Base-by-base conservation (phyloP, 2,329 filamentous ascomycete species). In the Calonectria crousiana region DNA sequence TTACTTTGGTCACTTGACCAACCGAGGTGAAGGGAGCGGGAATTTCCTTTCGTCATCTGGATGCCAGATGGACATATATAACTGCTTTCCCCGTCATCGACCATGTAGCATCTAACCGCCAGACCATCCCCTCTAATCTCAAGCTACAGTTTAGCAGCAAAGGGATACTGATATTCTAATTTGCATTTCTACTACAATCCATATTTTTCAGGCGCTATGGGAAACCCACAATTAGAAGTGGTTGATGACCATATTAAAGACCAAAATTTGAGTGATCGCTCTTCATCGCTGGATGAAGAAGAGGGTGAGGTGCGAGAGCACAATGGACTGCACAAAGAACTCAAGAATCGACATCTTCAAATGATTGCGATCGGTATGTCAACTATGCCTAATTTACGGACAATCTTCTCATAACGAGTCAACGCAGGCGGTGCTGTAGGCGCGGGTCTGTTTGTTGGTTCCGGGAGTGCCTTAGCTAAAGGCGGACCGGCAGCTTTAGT, bases 331-430 rank as follows among this genome's bases (percentile, higher is more conserved):
- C 64, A 66, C 10, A 44, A 95, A 81, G 92, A 92, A 83, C 85
- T 97, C 78, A 96, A 96, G 85, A 92, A 92, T n/a, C 89, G 95
- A 69, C 96, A 98, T 87, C 83, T 98, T 82, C 95, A 98, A 87
- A 98, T 98, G 95, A 98, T 98, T 88, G 96, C 96, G 18, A 97
- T 98, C 77, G 95, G 95, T 79, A 95, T 95, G 64, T 96, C 93
- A 14, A 3, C 97, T 98, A 81, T 93, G 93, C 90, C 86, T 32
- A 3, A 34, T 26, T 18, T n/a, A 2, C 4, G 13, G 9, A 16
- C 81, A 72, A n/a, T 49, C 30, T 23, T 26, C 16, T 51, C 26
- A 20, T 49, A n/a, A 32, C 34, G 16, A n/a, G 34, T 10, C n/a
- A 23, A 18, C n/a, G 13, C 90, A 69, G 89, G 89, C 80, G 89